phyloP scores from a whole-genome alignment of 176 grass and related monocot species.

The Dactylis glomerata region DNA sequence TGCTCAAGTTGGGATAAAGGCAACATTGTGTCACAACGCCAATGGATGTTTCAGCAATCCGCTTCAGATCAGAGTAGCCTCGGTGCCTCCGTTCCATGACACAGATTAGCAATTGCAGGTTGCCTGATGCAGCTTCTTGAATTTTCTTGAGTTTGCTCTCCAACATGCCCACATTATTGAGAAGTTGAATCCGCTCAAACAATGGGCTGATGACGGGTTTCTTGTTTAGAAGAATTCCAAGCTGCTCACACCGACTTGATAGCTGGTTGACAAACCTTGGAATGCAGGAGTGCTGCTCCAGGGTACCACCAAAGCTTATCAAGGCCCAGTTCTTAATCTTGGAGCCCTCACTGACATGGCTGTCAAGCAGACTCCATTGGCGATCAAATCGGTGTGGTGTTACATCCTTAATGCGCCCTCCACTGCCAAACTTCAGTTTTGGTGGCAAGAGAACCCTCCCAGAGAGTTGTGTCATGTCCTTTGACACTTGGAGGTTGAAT shows the following conservation, averaged over 20 bases:
- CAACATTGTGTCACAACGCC: constrained; percentile 94
- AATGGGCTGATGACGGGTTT: constrained; percentile 59
- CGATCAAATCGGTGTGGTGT: constrained; percentile 78
- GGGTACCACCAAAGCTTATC: constrained; percentile 89
- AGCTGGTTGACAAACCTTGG: constrained; percentile 80
- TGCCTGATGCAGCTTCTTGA: constrained; percentile 73
- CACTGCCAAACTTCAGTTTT: constrained; percentile 74
- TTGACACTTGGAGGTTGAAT: constrained; percentile 75
- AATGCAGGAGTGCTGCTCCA: constrained; percentile 65
- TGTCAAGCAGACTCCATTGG: constrained; percentile 85
- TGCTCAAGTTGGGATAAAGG: constrained; percentile 78
- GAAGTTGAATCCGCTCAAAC: constrained; percentile 78
- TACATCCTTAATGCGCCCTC: constrained; percentile 72
- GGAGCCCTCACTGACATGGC: constrained; percentile 82
- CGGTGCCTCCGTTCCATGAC: constrained; percentile 83
- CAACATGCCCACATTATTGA: constrained; percentile 67
- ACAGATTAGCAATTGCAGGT: constrained; percentile 81
- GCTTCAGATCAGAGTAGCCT: constrained; percentile 86
- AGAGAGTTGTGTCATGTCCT: constrained; percentile 85
- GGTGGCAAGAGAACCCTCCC: constrained; percentile 92
- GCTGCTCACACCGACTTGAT: constrained; percentile 68
- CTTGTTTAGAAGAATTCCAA: constrained; percentile 79
- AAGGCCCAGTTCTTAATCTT: constrained; percentile 78
- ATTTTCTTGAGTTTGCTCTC: constrained; percentile 76
- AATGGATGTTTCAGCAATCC: constrained; percentile 82